Conservation (phyloP, 1,139 yeast genomes). For the Saccharomyces hybrid region DNA sequence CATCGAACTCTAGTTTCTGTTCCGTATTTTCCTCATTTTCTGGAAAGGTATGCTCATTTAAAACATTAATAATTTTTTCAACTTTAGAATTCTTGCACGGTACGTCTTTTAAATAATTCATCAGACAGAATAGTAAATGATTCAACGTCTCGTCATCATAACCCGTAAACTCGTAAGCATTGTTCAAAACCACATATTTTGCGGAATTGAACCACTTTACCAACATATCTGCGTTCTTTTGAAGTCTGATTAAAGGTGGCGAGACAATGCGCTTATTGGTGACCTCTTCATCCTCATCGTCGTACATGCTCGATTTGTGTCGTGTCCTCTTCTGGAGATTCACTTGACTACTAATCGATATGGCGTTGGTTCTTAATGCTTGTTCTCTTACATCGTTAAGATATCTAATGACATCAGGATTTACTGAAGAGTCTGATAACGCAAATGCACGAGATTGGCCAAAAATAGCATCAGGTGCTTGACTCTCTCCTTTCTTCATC, state of each 20-base stretch:
- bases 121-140: constrained; percentile 15
- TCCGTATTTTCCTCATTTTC: constrained; percentile 5
- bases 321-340: neutral
- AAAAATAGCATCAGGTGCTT: constrained; percentile 21
- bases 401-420: constrained; percentile 24
- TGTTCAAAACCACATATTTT: constrained; percentile 4
- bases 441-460: constrained; percentile 28
- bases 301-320: constrained; percentile 20
- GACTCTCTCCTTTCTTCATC: constrained; percentile 6
- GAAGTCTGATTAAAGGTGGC: constrained; percentile 6
- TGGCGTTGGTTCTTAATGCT: constrained; percentile 24
- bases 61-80: neutral
- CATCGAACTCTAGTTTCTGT: constrained; percentile 18
- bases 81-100: neutral
- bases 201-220: constrained; percentile 16
- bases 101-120: constrained; percentile 9
- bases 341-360: constrained; percentile 3
- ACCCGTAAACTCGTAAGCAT: constrained; percentile 12
- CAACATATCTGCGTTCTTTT: constrained; percentile 8
- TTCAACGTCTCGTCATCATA: constrained; percentile 17
- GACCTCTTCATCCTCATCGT: constrained; percentile 15
- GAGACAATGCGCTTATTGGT: neutral
- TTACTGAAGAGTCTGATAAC: constrained; percentile 19
- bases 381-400: constrained; percentile 23
- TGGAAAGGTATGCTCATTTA: neutral